Evolutionary conservation across 768 basidiomycete genomes (phyloP), one percentile per base, ranked within the genome.

Genomic region (Boletus reticuloceps): DNA sequence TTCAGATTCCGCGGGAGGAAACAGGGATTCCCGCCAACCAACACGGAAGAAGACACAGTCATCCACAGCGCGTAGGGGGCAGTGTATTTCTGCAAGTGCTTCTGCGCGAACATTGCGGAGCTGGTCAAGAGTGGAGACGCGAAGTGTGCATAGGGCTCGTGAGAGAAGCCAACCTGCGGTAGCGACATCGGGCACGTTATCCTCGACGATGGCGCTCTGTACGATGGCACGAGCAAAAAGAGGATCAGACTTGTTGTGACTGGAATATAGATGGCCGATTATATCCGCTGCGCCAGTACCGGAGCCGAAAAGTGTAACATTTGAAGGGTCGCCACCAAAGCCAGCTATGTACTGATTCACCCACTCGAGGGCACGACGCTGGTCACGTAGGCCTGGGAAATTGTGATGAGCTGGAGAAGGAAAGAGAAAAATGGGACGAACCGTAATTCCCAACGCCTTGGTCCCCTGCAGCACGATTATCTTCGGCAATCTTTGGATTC

Each of bases 371-470:
- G 83, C 85, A 40, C 67, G 77, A 47, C 81, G 78, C 66, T 88
- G 86, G 66, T 88, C 86, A 22, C 79, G 79, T 22, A 88, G 74
- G 43, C 84, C 85, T 85, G 54, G 19, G 27, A 37, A n/a, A 34
- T 40, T 44, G 36, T 50, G 56, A 50, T 47, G 44, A 54, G 51
- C 22, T 10, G 14, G 12, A 43, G 48, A 54, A 55, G 48, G 16
- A 39, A 31, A 20, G 47, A 51, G 8, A 16, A n/a, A 46, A 41
- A 38, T 14, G 12, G 36, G 49, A 71, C 79, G 38, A 63, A 82
- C 88, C 89, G 61, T 88, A 91, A 71, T 91, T 91, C 11, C 89
- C 89, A 17, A 84, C 82, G 17, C 89, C 89, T 51, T 82, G 78
- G 39, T 89, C 86, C 25, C 86, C 86, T 17, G 77, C 80, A 25